Evolutionary conservation across 345 rosid genomes (phyloP).

Genomic region (Salix udensis): DNA sequence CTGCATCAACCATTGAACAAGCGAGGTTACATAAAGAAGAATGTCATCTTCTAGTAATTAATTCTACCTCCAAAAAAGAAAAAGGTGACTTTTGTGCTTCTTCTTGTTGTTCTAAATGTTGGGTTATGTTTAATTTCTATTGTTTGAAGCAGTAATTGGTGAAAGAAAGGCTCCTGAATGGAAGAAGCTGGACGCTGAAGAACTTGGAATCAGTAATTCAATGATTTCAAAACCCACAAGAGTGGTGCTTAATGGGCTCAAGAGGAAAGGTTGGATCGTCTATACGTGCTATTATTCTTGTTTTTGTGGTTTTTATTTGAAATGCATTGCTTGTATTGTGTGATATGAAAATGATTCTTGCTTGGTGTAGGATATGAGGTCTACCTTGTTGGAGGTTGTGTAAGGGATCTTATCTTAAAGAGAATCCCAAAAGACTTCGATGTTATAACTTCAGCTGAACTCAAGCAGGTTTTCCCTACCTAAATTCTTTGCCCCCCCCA

Average conservation of each 20-base stretch:
- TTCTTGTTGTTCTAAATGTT: not conserved
- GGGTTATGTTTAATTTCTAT: not conserved
- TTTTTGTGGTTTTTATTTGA: not conserved
- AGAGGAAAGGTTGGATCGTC: slow-evolving; percentile 39
- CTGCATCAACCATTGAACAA: slow-evolving; percentile 1
- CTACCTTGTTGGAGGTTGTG: slow-evolving; percentile 88
- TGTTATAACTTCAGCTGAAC: slow-evolving; percentile 74
- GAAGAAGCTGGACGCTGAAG: slow-evolving; percentile 46
- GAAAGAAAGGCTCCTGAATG: slow-evolving; percentile 28
- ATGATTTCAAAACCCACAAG: slow-evolving; percentile 43
- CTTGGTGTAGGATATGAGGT: slow-evolving; percentile 57
- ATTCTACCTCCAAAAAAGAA: not conserved
- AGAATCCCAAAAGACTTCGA: slow-evolving; percentile 77
- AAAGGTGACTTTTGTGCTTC: not conserved
- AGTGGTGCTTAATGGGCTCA: slow-evolving; percentile 55
- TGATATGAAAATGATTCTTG: not conserved
- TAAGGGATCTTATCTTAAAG: slow-evolving; percentile 75
- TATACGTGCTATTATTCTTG: not conserved
- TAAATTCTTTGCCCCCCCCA: not conserved
- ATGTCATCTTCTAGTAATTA: not conserved
- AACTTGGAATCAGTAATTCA: slow-evolving; percentile 49
- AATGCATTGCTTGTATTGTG: not conserved
- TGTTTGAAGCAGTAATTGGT: not conserved
- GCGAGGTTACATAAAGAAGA: not conserved
- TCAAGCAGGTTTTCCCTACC: slow-evolving; percentile 47